These are phyloP conservation scores for Vachellia collinsii DNA, from an alignment of 306 rosid species.

Conservation along the genomic window DNA sequence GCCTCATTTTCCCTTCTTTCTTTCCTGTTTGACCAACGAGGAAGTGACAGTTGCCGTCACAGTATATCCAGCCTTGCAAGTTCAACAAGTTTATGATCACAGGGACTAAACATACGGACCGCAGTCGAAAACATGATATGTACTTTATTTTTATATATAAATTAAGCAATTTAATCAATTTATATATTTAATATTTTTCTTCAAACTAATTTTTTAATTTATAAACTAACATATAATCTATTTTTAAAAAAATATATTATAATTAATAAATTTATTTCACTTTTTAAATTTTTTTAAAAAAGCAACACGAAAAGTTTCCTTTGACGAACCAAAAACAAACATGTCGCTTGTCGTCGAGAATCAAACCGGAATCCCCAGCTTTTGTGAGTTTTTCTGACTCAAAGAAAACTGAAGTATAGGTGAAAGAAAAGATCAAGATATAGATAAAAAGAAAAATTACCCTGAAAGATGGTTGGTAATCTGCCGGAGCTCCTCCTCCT, in stretches of 20 bases:
- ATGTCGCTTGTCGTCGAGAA: neutral
- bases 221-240: no score
- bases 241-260: no score
- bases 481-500: conserved; percentile 60
- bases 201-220: no score
- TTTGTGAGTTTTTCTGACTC: neutral
- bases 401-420: neutral
- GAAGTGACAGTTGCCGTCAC: neutral
- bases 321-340: neutral
- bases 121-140: neutral
- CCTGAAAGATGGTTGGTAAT: conserved; percentile 55
- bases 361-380: neutral
- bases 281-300: no score
- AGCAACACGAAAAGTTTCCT: neutral
- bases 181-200: no score
- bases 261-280: no score
- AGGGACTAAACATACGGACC: no score
- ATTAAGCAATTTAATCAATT: no score
- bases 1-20: no score
- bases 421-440: neutral
- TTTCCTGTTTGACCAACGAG: no score
- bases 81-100: no score
- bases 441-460: conserved; percentile 14
- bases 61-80: neutral
- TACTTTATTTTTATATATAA: no score